Base-by-base conservation (phyloP, 2,329 filamentous ascomycete genomes). In the Claviceps quebecensis region DNA sequence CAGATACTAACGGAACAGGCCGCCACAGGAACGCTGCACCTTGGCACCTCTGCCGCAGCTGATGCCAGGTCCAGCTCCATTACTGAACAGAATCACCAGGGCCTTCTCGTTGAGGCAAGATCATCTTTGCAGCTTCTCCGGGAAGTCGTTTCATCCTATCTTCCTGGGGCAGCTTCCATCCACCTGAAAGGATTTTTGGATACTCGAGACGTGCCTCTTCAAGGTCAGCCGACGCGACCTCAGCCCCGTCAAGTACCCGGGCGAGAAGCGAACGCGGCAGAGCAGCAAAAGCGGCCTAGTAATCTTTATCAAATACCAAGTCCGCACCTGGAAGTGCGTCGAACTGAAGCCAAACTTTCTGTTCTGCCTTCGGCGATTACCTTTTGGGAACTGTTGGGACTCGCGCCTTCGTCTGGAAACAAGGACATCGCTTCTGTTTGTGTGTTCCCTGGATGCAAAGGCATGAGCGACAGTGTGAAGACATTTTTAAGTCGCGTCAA, bases 331-430 rank as follows among this genome's bases (percentile, higher is more conserved):
- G 81, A 87, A 56, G 72, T 94, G 11, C 81, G 83, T 47, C 76
- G 87, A 50, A 78, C 81, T 19, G 84, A 88, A 40, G 74, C 75
- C 1, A 78, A 77, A 47, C 76, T 89, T 52, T 87, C 88, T 11
- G 72, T 94, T 40, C 71, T 91, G 22, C 85, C 87, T 2, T 78
- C 86, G 0, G 84, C 86, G 0, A 70, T 91, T 19, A 70, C 76
- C 1, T 95, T 93, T 60, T 94, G 87, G 88, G 87, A 93, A 61
- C 81, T 83, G 46, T 69, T 94, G 17, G 85, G 86, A 0, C 72
- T 95, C 1, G 80, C 80, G 1, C 87, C 87, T 3, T 78, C 79
- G 8, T 79, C 79, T 53, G 84, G 86, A 0, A 61, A 72, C 7
- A 94, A 94, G 63, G 79, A 91, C 54, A 69, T 93, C 34, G 74